Conservation (phyloP, 192 early-diverging fungal genomes). For the Kickxella alabastrina region DNA sequence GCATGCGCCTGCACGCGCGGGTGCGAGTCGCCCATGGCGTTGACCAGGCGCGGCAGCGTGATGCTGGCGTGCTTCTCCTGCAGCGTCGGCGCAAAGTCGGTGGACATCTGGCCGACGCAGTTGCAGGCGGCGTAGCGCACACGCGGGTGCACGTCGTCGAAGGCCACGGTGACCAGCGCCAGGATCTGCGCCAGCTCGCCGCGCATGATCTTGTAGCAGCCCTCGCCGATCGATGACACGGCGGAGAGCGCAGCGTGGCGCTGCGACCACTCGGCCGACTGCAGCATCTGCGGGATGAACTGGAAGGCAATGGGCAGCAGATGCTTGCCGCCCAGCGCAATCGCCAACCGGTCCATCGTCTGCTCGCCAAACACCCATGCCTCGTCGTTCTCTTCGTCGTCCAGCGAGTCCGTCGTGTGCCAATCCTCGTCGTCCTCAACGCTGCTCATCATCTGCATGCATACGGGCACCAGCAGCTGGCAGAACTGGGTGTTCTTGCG, state of each 20-base stretch:
- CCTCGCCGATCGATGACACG: constrained; percentile 95
- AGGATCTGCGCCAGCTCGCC: constrained; percentile 82
- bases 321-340: constrained; percentile 78
- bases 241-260: constrained; percentile 92
- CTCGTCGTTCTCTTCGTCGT: constrained; percentile 88
- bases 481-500: constrained; percentile 85
- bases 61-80: constrained; percentile 70
- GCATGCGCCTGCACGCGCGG: constrained; percentile 94
- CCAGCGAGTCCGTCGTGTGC: constrained; percentile 82
- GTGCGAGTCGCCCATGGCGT: constrained; percentile 76
- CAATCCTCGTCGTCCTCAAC: constrained; percentile 84
- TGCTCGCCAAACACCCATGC: constrained; percentile 89
- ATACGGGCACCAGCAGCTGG: constrained; percentile 74
- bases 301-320: constrained; percentile 86
- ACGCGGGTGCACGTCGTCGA: constrained; percentile 87
- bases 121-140: constrained; percentile 97
- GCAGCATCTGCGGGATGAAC: constrained; percentile 85
- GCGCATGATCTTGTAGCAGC: constrained; percentile 92
- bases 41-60: constrained; percentile 76
- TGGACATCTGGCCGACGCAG: constrained; percentile 95
- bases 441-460: constrained; percentile 92
- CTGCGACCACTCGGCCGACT: constrained; percentile 78
- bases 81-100: constrained; percentile 82
- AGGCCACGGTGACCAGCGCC: constrained; percentile 72
- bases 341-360: constrained; percentile 92